phyloP scores from a whole-genome alignment of 2,329 filamentous ascomycete species.

The Penicillium brasilianum region DNA sequence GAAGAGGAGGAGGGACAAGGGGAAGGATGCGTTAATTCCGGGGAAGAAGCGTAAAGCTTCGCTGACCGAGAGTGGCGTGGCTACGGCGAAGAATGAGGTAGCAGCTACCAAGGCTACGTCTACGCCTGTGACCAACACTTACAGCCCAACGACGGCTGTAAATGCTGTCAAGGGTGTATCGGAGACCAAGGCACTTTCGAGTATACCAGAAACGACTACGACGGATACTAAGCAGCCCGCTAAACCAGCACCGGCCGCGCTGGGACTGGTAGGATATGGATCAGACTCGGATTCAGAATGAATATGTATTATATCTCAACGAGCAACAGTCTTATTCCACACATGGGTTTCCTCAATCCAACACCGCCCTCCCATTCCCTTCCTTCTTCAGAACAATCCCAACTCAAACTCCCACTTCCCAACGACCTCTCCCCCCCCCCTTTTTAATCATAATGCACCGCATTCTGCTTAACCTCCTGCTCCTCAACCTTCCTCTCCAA shows the following conservation, averaged over 20 bases:
- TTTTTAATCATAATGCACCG: slow-evolving; percentile 25
- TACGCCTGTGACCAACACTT: not conserved
- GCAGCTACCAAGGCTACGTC: slow-evolving; percentile 1
- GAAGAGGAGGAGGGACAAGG: slow-evolving; percentile 60
- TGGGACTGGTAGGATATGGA: slow-evolving; percentile 47
- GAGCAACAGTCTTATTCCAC: slow-evolving; percentile 8
- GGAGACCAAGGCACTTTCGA: not conserved
- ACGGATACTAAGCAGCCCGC: slow-evolving; percentile 18
- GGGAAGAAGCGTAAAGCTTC: slow-evolving; percentile 52
- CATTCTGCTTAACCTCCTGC: slow-evolving; percentile 57
- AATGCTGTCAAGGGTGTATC: not conserved
- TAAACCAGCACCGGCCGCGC: slow-evolving; percentile 33
- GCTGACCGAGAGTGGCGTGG: slow-evolving; percentile 25
- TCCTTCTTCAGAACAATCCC: not conserved
- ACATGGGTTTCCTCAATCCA: not conserved
- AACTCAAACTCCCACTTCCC: not conserved
- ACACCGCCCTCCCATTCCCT: not conserved
- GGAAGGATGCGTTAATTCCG: slow-evolving; percentile 45
- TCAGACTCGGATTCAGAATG: slow-evolving; percentile 51
- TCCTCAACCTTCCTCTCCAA: slow-evolving; percentile 64
- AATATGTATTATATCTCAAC: slow-evolving; percentile 13
- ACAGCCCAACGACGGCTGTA: not conserved
- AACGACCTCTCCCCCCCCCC: not conserved
- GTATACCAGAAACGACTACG: not conserved
- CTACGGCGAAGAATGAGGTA: not conserved